These are phyloP conservation scores for Coemansia asiatica DNA, from an alignment of 192 early-diverging fungal species.

Conservation along the genomic window DNA sequence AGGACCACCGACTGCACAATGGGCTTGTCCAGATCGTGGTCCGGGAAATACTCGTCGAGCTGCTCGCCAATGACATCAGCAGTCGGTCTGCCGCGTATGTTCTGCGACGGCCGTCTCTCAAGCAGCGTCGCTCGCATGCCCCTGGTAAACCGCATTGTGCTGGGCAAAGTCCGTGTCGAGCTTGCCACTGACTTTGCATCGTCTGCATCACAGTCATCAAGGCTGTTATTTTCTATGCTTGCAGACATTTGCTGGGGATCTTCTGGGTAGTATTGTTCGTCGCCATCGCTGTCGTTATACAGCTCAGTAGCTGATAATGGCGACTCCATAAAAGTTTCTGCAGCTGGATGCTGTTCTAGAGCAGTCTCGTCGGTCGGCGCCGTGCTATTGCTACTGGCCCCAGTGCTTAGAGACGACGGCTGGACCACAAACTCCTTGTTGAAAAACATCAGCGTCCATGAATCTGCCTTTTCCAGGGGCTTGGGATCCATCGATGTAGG, in stretches of 20 bases:
- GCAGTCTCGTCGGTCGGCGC: neutral
- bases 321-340: neutral
- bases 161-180: constrained; percentile 21
- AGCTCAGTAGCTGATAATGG: neutral
- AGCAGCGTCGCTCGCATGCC: constrained; percentile 51
- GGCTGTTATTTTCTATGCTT: neutral
- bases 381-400: neutral
- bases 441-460: constrained; percentile 57
- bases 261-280: neutral
- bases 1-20: constrained; percentile 59
- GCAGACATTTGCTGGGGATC: neutral
- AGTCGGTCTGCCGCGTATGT: constrained; percentile 58
- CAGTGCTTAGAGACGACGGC: neutral
- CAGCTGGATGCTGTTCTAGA: constrained; percentile 2
- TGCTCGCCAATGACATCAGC: constrained; percentile 67
- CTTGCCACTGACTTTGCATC: constrained; percentile 12
- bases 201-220: constrained; percentile 9
- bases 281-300: neutral
- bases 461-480: constrained; percentile 26
- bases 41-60: constrained; percentile 71
- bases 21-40: constrained; percentile 73
- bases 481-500: neutral
- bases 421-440: constrained; percentile 51
- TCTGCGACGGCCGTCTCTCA: constrained; percentile 30
- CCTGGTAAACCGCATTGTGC: constrained; percentile 46